phyloP scores from a whole-genome alignment of 1,284 basidiomycete species.

The Wallemia mellicola region DNA sequence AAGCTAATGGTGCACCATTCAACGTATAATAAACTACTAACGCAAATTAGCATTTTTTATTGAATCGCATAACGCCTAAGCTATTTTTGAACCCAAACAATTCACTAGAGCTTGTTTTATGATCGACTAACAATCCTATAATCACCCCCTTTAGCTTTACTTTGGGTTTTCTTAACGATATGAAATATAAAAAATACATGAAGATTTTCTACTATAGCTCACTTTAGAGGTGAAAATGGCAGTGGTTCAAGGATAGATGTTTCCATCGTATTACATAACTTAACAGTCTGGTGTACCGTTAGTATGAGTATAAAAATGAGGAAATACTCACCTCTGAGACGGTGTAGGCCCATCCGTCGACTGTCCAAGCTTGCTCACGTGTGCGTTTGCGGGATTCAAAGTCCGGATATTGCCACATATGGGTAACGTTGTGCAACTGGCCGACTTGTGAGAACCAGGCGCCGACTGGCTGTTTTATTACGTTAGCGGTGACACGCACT shows the following conservation, averaged over 20 bases:
- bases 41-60: neutral
- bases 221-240: constrained; percentile 50
- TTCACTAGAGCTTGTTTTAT: no score
- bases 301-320: neutral
- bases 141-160: neutral
- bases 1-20: neutral
- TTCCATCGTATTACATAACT: constrained; percentile 46
- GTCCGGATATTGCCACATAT: constrained; percentile 77
- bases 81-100: no score
- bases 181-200: neutral
- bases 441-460: constrained; percentile 87
- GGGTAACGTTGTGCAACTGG: constrained; percentile 60
- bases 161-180: neutral
- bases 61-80: no score
- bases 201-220: constrained; percentile 2
- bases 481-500: constrained; percentile 7
- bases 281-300: constrained; percentile 31
- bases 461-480: constrained; percentile 35
- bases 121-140: no score
- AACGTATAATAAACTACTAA: neutral
- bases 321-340: constrained; percentile 42
- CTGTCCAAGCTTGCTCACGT: constrained; percentile 63
- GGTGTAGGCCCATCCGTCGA: constrained; percentile 78
- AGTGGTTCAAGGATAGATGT: constrained; percentile 40
- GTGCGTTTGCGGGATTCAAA: constrained; percentile 49